A percentile compares a stretch with the other conserved stretches of the same genome.
Conservation (phyloP, 345 rosid genomes). For the Laguncularia racemosa region DNA sequence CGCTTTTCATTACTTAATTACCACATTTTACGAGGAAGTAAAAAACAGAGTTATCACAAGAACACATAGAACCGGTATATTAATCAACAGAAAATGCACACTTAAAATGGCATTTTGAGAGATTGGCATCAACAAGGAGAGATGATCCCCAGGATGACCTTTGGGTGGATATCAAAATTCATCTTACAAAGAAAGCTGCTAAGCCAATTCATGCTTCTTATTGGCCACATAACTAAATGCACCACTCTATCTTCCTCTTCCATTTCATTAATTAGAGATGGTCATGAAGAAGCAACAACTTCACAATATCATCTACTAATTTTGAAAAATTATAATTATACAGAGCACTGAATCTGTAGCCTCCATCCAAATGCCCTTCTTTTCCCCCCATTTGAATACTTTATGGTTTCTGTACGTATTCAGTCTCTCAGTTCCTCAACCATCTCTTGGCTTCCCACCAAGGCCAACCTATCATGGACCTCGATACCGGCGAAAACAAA, state of each 20-base stretch:
- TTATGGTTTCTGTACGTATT: too few relatives aligned
- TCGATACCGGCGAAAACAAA: slow-evolving; percentile 63
- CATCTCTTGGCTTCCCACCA: slow-evolving; percentile 1
- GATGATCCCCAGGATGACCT: neutral
- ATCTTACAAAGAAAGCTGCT: slow-evolving; percentile 2
- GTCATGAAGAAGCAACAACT: neutral
- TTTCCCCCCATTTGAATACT: neutral
- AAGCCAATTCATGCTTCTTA: too few relatives aligned
- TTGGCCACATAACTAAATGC: too few relatives aligned
- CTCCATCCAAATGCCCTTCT: slow-evolving; percentile 16
- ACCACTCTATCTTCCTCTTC: too few relatives aligned
- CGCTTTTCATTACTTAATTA: too few relatives aligned
- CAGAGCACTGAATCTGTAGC: slow-evolving; percentile 1
- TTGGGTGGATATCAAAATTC: slow-evolving; percentile 6
- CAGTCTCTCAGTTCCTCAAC: slow-evolving; percentile 2
- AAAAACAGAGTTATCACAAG: too few relatives aligned
- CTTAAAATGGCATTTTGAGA: too few relatives aligned
- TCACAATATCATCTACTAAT: neutral
- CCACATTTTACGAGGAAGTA: too few relatives aligned
- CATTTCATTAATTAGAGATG: too few relatives aligned
- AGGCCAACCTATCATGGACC: slow-evolving; percentile 49
- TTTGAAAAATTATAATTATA: neutral
- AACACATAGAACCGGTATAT: too few relatives aligned
- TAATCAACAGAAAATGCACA: too few relatives aligned
- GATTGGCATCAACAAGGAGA: neutral